Conservation (phyloP, 345 rosid species). For the Euclidium syriacum region DNA sequence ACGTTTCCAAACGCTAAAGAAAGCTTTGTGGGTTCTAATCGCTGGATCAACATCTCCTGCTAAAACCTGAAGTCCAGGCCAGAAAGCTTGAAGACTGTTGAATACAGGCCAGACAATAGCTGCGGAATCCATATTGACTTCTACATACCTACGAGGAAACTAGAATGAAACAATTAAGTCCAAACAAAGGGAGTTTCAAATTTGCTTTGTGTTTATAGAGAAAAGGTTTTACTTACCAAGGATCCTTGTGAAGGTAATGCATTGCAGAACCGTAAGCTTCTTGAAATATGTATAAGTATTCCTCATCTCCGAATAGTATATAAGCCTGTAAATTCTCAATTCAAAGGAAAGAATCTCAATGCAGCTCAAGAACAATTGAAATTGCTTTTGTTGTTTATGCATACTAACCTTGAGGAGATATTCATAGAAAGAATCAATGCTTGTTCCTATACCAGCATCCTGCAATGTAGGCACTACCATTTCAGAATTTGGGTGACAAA, state of each 20-base stretch:
- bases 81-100: slow-evolving; percentile 98
- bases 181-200: slow-evolving; percentile 18
- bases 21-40: slow-evolving; percentile 92
- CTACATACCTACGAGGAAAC: slow-evolving; percentile 71
- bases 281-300: slow-evolving; percentile 83
- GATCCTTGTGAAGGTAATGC: slow-evolving; percentile 87
- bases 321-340: slow-evolving; percentile 66
- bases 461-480: slow-evolving; percentile 37
- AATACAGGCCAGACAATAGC: slow-evolving; percentile 95
- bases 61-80: slow-evolving; percentile 99
- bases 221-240: too few species aligned
- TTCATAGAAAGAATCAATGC: slow-evolving; percentile 97
- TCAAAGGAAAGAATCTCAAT: not conserved
- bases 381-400: not conserved
- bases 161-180: slow-evolving; percentile 24
- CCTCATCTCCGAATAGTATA: slow-evolving; percentile 92
- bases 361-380: not conserved
- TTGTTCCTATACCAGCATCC: slow-evolving; percentile 99
- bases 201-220: too few species aligned
- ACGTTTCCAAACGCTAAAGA: slow-evolving; percentile 91
- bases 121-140: slow-evolving; percentile 98
- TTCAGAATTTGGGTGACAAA: slow-evolving; percentile 12
- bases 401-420: slow-evolving; percentile 86
- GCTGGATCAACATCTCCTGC: slow-evolving; percentile 98
- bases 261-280: slow-evolving; percentile 92